Percentiles rank a stretch among this genome's conserved stretches.
phyloP scores from a whole-genome alignment of 306 rosid species.

The Comarum palustre region DNA sequence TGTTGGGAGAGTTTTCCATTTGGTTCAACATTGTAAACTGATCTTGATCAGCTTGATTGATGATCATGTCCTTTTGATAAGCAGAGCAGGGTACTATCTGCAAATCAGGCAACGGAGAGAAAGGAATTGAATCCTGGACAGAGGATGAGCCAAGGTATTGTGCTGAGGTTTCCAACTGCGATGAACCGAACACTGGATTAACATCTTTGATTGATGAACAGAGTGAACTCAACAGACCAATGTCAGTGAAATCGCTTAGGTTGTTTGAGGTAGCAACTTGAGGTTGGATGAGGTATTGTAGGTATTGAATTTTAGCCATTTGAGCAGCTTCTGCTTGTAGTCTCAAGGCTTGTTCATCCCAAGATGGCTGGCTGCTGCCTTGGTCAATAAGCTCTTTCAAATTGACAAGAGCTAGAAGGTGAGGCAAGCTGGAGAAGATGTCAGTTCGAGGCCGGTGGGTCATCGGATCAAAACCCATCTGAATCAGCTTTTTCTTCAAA shows the following conservation, averaged over 20 bases:
- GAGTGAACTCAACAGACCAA: conserved; percentile 34
- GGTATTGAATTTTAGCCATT: conserved; percentile 50
- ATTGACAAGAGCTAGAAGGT: conserved; percentile 61
- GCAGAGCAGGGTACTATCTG: conserved; percentile 14
- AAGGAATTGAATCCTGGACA: conserved; percentile 35
- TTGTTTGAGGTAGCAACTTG: conserved; percentile 22
- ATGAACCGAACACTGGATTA: conserved; percentile 11
- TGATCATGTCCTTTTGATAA: conserved; percentile 15
- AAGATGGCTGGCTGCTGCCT: conserved; percentile 18
- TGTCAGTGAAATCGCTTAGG: conserved; percentile 22
- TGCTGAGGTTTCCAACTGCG: conserved; percentile 31
- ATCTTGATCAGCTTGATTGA: conserved; percentile 27
- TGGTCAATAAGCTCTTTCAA: conserved; percentile 52
- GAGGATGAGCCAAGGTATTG: conserved; percentile 12
- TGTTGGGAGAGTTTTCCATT: conserved; percentile 33
- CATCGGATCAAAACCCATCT: conserved; percentile 92
- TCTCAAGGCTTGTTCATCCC: conserved; percentile 50
- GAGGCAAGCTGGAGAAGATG: conserved; percentile 58
- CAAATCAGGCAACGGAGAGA: conserved; percentile 56
- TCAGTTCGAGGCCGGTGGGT: conserved; percentile 64
- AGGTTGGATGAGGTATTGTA: conserved; percentile 50
- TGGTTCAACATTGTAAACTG: conserved; percentile 20
- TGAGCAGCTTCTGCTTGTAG: conserved; percentile 57
- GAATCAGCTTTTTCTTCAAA: conserved; percentile 72
- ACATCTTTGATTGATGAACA: conserved; percentile 29